A percentile compares a stretch with the other conserved stretches of the same genome.
Evolutionary conservation across 805 yeast genomes (phyloP).

Genomic region (Saccharomycopsis sp.): DNA sequence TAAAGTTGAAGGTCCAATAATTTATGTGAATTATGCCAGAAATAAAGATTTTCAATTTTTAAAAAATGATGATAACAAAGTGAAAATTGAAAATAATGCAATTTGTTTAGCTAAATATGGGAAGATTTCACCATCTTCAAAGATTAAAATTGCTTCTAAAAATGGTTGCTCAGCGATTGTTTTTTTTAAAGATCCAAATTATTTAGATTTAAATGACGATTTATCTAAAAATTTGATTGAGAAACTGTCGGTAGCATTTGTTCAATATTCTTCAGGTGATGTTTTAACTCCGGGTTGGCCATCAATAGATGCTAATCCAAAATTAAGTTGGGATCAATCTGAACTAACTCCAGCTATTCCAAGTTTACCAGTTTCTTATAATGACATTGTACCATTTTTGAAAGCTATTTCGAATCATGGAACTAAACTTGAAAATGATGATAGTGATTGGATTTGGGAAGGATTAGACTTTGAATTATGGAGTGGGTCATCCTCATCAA

Average conservation of each 20-base stretch:
- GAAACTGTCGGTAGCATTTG: slow-evolving; percentile 44
- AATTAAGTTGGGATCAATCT: slow-evolving; percentile 40
- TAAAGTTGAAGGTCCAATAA: slow-evolving; percentile 41
- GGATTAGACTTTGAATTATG: slow-evolving; percentile 27
- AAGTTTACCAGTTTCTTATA: slow-evolving; percentile 68
- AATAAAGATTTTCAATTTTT: slow-evolving; percentile 40
- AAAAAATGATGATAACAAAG: slow-evolving; percentile 30
- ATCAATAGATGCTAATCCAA: slow-evolving; percentile 34
- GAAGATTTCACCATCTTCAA: slow-evolving; percentile 40
- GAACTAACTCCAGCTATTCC: slow-evolving; percentile 63
- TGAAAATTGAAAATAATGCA: slow-evolving; percentile 40
- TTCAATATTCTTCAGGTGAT: slow-evolving; percentile 67
- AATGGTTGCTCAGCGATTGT: slow-evolving; percentile 59
- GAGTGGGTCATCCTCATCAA: slow-evolving; percentile 33
- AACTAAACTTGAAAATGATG: slow-evolving; percentile 23
- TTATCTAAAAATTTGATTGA: slow-evolving; percentile 30
- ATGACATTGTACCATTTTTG: slow-evolving; percentile 49
- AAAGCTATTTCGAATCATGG: slow-evolving; percentile 34
- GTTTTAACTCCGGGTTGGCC: slow-evolving; percentile 75
- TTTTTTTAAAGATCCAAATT: slow-evolving; percentile 46
- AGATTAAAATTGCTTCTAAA: slow-evolving; percentile 47
- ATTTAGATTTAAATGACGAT: slow-evolving; percentile 22
- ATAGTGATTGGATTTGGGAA: slow-evolving; percentile 30
- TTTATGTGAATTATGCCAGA: slow-evolving; percentile 67
- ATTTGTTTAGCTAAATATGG: slow-evolving; percentile 60